These are phyloP conservation scores for Colletotrichum echinochloae DNA, from an alignment of 2,329 filamentous ascomycete genomes.

Conservation along the genomic window DNA sequence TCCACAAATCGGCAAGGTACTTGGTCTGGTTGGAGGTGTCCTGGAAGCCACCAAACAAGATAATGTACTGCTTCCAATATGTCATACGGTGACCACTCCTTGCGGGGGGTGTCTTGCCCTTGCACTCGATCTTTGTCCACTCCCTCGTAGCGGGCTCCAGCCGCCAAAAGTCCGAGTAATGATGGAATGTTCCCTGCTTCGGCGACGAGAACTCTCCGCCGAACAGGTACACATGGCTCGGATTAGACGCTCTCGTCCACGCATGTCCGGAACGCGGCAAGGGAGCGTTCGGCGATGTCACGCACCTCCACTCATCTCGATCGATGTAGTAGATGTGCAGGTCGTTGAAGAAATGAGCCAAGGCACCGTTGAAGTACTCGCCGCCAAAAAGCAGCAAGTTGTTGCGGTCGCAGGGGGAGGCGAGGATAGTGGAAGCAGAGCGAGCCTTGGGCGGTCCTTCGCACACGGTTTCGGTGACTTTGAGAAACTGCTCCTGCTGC, in stretches of 20 bases:
- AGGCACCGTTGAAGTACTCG: constrained; percentile 93
- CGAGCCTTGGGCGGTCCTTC: constrained; percentile 81
- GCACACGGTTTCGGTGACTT: constrained; percentile 84
- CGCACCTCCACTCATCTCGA: constrained; percentile 88
- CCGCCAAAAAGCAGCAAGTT: constrained; percentile 93
- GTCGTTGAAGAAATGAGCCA: constrained; percentile 79
- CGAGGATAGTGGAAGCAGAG: constrained; percentile 83
- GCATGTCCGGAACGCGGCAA: constrained; percentile 93
- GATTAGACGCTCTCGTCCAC: constrained; percentile 90
- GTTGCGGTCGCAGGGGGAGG: constrained; percentile 86
- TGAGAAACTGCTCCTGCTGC: constrained; percentile 93
- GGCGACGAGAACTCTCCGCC: constrained; percentile 97
- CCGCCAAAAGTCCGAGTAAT: constrained; percentile 99
- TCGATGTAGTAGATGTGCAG: constrained; percentile 80
- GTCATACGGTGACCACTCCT: constrained; percentile 96
- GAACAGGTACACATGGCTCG: constrained; percentile 88
- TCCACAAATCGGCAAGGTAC: constrained; percentile 93
- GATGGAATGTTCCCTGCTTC: constrained; percentile 98
- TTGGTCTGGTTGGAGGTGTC: constrained; percentile 96
- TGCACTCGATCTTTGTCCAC: constrained; percentile 88
- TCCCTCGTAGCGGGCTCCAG: constrained; percentile 86
- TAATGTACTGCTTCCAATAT: constrained; percentile 95
- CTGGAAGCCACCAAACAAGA: constrained; percentile 96
- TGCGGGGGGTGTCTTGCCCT: constrained; percentile 83
- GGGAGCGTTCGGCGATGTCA: constrained; percentile 92